These are phyloP conservation scores for Schrenkiella parvula DNA, from an alignment of 345 rosid species.

Conservation along the genomic window DNA sequence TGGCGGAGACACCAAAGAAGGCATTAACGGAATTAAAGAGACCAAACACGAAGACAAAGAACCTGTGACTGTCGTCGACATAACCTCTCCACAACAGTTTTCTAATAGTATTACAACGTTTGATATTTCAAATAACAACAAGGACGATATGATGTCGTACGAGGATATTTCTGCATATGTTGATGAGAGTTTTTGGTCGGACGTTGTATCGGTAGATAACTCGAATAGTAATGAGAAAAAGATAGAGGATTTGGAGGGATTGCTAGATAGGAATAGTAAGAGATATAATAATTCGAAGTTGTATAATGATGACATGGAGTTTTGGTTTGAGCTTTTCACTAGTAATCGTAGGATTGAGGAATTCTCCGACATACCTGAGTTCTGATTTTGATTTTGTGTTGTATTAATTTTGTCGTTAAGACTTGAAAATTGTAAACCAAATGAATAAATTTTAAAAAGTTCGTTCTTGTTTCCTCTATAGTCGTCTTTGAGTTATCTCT, in stretches of 20 bases:
- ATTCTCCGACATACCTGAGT: conserved; percentile 36
- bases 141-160: conserved; percentile 4
- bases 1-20: conserved; percentile 30
- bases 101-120: conserved; percentile 11
- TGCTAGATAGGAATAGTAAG: background rate
- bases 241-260: conserved; percentile 10
- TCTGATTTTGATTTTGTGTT: conserved; percentile 23
- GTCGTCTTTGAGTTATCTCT: background rate
- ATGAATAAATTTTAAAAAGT: conserved; percentile 8
- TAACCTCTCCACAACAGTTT: conserved; percentile 27
- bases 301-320: conserved; percentile 43
- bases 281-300: conserved; percentile 19
- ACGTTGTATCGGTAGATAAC: conserved; percentile 39
- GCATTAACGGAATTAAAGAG: background rate
- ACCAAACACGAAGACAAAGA: conserved; percentile 5
- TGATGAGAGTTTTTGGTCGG: conserved; percentile 53
- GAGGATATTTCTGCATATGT: conserved; percentile 31
- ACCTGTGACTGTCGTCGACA: conserved; percentile 1
- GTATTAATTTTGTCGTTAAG: conserved; percentile 5
- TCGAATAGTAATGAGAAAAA: background rate
- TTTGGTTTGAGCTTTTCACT: conserved; percentile 50
- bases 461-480: background rate
- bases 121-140: conserved; percentile 15
- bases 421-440: conserved; percentile 1
- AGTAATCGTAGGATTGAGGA: conserved; percentile 38